phyloP scores from a whole-genome alignment of 2,329 filamentous ascomycete genomes.

The Chaetomium globosum region DNA sequence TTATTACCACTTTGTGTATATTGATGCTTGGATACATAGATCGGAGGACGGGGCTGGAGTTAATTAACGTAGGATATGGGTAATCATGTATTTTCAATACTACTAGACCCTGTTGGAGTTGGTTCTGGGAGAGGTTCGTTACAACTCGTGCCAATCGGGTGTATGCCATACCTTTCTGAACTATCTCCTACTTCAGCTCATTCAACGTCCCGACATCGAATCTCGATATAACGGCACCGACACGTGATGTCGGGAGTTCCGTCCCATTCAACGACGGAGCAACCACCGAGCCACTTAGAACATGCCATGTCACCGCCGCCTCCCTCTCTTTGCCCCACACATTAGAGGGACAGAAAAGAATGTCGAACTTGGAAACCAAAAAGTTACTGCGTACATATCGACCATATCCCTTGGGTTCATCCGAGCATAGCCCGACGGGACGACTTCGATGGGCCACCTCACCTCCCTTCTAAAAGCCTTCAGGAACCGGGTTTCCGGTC shows the following conservation, averaged over 20 bases:
- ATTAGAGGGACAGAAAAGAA: neutral
- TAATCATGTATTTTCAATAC: conserved; percentile 1
- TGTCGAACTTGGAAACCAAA: too few species aligned
- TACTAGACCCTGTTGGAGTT: neutral
- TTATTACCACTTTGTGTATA: conserved; percentile 2
- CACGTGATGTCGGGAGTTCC: neutral
- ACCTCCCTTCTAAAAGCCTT: neutral
- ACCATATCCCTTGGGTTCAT: neutral
- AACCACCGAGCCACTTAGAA: neutral
- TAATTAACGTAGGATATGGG: conserved; percentile 3
- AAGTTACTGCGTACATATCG: neutral
- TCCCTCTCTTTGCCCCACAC: neutral
- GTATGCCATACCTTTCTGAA: neutral
- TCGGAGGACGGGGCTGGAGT: neutral
- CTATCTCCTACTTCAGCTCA: neutral
- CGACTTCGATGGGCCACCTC: neutral
- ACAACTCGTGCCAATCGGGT: neutral
- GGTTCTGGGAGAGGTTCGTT: neutral
- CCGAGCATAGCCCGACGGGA: neutral
- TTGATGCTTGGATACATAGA: conserved; percentile 14
- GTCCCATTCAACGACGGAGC: neutral
- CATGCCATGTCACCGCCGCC: neutral
- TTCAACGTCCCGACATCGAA: neutral
- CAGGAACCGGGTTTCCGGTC: neutral
- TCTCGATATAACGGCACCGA: neutral